Evolutionary conservation across 2,329 filamentous ascomycete species (phyloP).

Genomic region (Aspergillus sp.): DNA sequence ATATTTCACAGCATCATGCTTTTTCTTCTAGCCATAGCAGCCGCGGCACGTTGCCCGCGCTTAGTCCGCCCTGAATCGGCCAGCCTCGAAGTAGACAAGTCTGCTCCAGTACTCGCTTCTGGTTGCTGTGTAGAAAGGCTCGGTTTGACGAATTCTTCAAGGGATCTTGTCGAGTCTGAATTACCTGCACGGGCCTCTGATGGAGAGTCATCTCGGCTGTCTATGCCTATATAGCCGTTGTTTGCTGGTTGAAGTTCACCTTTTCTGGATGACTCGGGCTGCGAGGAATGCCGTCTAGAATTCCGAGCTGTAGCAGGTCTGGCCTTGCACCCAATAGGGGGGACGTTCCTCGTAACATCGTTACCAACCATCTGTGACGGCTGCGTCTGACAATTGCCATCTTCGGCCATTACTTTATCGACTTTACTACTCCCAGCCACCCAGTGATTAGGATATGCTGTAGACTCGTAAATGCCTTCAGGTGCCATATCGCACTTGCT

Average conservation of each 20-base stretch:
- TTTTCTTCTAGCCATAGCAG: slow-evolving; percentile 36
- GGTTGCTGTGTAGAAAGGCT: neutral
- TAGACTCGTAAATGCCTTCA: neutral
- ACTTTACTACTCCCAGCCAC: neutral
- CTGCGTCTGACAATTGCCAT: neutral
- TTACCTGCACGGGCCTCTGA: neutral
- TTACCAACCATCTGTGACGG: neutral
- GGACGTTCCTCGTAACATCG: neutral
- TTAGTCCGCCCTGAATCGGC: slow-evolving; percentile 21
- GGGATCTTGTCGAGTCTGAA: neutral
- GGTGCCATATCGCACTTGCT: slow-evolving; percentile 16
- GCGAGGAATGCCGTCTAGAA: slow-evolving; percentile 38
- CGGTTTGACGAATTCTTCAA: neutral
- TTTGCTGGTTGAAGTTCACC: slow-evolving; percentile 6
- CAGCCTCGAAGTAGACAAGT: slow-evolving; percentile 9
- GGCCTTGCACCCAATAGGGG: slow-evolving; percentile 10
- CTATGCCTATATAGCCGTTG: neutral
- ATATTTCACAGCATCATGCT: slow-evolving; percentile 43
- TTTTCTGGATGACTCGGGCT: slow-evolving; percentile 23
- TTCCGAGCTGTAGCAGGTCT: slow-evolving; percentile 18
- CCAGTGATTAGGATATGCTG: neutral
- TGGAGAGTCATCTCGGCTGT: neutral
- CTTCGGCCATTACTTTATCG: neutral
- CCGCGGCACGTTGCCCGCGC: slow-evolving; percentile 36
- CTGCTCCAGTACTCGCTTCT: slow-evolving; percentile 16